A percentile compares a stretch with the other conserved stretches of the same genome.
These are phyloP conservation scores for Glycyrrhiza uralensis DNA, from an alignment of 306 rosid species.

Conservation along the genomic window DNA sequence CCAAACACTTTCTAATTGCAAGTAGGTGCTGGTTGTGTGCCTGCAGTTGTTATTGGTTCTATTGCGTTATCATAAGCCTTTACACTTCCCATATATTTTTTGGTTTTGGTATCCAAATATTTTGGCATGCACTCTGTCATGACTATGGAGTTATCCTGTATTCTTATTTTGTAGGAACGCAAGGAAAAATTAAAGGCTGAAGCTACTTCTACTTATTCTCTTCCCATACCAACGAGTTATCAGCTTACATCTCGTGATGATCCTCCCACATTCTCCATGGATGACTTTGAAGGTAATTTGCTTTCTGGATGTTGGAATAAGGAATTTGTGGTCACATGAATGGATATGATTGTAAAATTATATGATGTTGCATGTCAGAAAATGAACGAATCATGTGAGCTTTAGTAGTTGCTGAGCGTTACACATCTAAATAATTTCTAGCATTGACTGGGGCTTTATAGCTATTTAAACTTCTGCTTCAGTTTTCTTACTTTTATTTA, in stretches of 20 bases:
- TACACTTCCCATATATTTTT: background rate
- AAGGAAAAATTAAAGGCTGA: slow-evolving; percentile 84
- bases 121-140: slow-evolving; percentile 2
- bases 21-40: background rate
- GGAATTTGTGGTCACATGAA: background rate
- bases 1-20: background rate
- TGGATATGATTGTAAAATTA: slow-evolving; percentile 1
- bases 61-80: background rate
- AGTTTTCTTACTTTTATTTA: background rate
- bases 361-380: background rate
- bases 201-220: slow-evolving; percentile 52
- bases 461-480: background rate
- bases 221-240: slow-evolving; percentile 37
- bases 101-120: background rate
- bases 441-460: background rate
- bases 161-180: slow-evolving; percentile 50
- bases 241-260: slow-evolving; percentile 34
- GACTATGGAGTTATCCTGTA: slow-evolving; percentile 14
- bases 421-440: background rate
- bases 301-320: slow-evolving; percentile 16
- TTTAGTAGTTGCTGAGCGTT: background rate
- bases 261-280: slow-evolving; percentile 75
- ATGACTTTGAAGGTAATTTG: slow-evolving; percentile 85
- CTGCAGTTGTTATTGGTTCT: slow-evolving; percentile 5
- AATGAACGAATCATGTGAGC: background rate